phyloP scores from a whole-genome alignment of 2,329 filamentous ascomycete genomes.

The Fusarium anguioides region DNA sequence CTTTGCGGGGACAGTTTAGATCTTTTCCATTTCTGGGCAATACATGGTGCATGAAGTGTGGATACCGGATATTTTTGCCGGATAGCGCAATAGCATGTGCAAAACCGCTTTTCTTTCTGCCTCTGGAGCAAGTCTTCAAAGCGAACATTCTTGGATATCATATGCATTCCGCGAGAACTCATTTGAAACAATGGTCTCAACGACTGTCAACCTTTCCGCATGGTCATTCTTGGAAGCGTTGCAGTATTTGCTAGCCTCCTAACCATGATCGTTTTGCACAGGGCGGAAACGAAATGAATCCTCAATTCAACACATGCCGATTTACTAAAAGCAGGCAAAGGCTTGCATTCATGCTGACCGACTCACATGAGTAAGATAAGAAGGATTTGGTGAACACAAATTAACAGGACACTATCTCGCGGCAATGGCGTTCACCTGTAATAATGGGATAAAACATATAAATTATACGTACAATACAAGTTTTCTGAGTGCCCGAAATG shows the following conservation, averaged over 20 bases:
- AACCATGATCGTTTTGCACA: not conserved
- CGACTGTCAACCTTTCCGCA: no score
- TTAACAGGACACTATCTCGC: no score
- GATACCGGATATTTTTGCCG: slow-evolving; percentile 1
- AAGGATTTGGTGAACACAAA: no score
- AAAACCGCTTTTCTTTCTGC: no score
- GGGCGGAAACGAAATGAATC: not conserved
- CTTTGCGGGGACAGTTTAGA: slow-evolving; percentile 6
- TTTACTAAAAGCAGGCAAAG: slow-evolving; percentile 18
- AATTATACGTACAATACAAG: no score
- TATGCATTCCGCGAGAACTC: no score
- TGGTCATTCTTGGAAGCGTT: no score
- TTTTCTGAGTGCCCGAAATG: not conserved
- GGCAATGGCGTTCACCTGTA: no score
- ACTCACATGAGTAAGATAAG: not conserved
- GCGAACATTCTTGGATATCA: no score
- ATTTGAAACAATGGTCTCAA: no score
- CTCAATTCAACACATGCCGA: not conserved
- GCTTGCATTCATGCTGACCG: not conserved
- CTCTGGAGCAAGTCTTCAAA: no score
- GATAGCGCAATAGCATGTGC: not conserved
- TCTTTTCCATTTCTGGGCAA: slow-evolving; percentile 11
- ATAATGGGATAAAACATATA: no score
- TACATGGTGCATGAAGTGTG: not conserved
- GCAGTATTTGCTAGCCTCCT: not conserved